These are phyloP conservation scores for Podaxis sp. DNA, from an alignment of 768 basidiomycete genomes.

Conservation along the genomic window DNA sequence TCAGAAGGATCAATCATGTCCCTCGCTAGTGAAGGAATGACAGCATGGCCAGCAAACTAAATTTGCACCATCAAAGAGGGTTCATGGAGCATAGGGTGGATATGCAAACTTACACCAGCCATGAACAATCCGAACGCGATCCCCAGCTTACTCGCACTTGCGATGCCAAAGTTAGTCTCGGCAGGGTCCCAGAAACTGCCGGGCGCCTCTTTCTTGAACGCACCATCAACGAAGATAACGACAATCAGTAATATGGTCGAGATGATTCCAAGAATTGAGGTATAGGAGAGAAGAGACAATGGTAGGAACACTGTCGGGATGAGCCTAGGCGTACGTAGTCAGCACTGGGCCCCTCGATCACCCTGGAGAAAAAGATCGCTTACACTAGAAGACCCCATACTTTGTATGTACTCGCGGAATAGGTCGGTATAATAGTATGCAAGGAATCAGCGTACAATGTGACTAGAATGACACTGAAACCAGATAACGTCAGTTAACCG, in stretches of 20 bases:
- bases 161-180: constrained; percentile 56
- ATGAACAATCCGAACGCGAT: constrained; percentile 87
- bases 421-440: constrained; percentile 62
- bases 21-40: constrained; percentile 83
- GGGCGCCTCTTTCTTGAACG: constrained; percentile 64
- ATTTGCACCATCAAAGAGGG: not conserved
- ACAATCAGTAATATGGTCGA: constrained; percentile 72
- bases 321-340: constrained; percentile 39
- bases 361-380: constrained; percentile 17
- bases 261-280: constrained; percentile 80
- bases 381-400: constrained; percentile 68
- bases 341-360: not conserved
- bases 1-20: constrained; percentile 84
- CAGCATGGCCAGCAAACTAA: constrained; percentile 88
- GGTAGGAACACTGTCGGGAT: constrained; percentile 86
- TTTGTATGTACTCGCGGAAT: constrained; percentile 73
- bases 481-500: not conserved
- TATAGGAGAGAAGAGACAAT: constrained; percentile 79
- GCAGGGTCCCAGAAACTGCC: constrained; percentile 80
- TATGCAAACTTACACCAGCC: constrained; percentile 62
- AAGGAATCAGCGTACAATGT: constrained; percentile 88
- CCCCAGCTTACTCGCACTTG: constrained; percentile 55
- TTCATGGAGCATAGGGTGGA: not conserved
- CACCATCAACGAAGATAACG: constrained; percentile 81
- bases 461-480: constrained; percentile 72